A percentile compares a stretch with the other conserved stretches of the same genome.
phyloP scores from a whole-genome alignment of 371 early-diverging fungal genomes.

The Mucor circinelloides region DNA sequence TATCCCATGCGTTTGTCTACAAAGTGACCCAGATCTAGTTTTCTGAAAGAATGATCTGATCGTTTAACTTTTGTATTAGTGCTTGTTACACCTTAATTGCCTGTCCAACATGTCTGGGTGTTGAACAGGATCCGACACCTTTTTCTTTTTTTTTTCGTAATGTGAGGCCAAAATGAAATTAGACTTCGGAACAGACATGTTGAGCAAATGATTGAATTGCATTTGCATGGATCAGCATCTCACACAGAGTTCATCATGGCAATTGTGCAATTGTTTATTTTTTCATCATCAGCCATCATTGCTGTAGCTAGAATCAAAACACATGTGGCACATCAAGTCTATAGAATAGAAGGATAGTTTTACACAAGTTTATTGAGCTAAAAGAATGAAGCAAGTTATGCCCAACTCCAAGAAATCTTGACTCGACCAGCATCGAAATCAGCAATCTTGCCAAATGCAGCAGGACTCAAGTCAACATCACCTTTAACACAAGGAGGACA shows the following conservation, averaged over 20 bases:
- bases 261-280: neutral
- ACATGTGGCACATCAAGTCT: neutral
- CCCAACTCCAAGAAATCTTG: slow-evolving; percentile 42
- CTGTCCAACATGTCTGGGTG: neutral
- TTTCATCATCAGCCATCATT: neutral
- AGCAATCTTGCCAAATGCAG: slow-evolving; percentile 56
- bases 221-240: neutral
- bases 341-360: neutral
- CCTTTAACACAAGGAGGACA: slow-evolving; percentile 32
- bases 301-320: neutral
- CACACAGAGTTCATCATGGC: neutral
- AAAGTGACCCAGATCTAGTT: neutral
- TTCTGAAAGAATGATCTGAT: neutral
- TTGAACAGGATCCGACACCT: neutral
- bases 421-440: slow-evolving; percentile 45
- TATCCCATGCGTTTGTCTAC: neutral
- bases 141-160: neutral
- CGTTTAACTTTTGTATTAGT: neutral
- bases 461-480: slow-evolving; percentile 52
- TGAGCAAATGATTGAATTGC: neutral
- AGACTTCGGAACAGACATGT: neutral
- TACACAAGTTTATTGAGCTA: neutral
- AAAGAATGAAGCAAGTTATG: neutral
- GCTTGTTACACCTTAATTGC: neutral
- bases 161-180: neutral